Evolutionary conservation across 2,329 filamentous ascomycete species (phyloP), one percentile per base, ranked within the genome.

Genomic region (Macrophomina pseudophaseolina): DNA sequence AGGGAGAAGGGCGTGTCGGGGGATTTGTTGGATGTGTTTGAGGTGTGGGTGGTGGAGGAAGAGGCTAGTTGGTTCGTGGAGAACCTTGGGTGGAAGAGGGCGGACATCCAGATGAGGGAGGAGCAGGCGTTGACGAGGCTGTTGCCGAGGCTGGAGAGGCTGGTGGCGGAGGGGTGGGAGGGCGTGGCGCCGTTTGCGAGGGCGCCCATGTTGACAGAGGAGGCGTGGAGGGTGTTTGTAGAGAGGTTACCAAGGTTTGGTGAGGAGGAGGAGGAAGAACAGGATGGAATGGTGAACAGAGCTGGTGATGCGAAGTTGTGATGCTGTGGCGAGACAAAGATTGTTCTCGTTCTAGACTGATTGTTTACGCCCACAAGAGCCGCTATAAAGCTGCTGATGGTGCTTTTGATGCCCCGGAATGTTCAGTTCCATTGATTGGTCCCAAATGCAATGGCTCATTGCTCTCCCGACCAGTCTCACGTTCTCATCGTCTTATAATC

Each of bases 151-250:
- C 14, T 59, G 3, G 56, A 46, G 1, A 23, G 23, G 56, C 0
- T 59, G 28, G 14, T 59, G 40, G 56, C 18, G 0, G 56, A 35
- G 11, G 42, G 42, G 8, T 44, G 42, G 56, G 14, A 46, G 40
- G 40, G 28, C 1, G 56, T 59, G 2, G 56, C 5, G 40, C 11
- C 40, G 40, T 59, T 32, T 33, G 56, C 56, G 40, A 14, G 40
- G 16, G 56, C 42, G 40, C 56, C 56, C 35, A 2, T 59, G 23
- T 7, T 59, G 40, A 33, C 56, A 30, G 56, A 59, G 28, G 56
- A 18, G 9, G 40, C 14, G 38, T 59, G 56, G 56, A 14, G 23
- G 28, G 28, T 1, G 40, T 59, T 59, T 48, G 40, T 59, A 40
- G 40, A 16, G 14, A 23, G 40, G 7, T 33, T 59, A 28, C 56